Percentiles rank a stretch among this genome's conserved stretches.
These are phyloP conservation scores for Phyllosticta ampelicida DNA, from an alignment of 2,329 filamentous ascomycete species.

Conservation along the genomic window DNA sequence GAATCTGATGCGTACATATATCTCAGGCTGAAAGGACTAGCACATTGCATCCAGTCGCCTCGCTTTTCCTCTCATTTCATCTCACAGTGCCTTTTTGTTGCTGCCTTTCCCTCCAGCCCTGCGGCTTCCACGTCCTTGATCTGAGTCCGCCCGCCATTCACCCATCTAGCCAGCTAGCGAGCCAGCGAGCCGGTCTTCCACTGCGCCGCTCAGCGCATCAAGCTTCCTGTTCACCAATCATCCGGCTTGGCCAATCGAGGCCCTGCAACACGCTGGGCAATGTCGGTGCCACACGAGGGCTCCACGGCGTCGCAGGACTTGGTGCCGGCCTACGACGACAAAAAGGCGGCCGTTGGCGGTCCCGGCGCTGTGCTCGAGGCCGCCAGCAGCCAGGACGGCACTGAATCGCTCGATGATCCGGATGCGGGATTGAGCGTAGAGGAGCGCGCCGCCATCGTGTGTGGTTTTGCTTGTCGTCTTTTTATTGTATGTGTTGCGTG, in stretches of 20 bases:
- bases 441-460: conserved; percentile 51
- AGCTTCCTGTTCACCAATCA: neutral
- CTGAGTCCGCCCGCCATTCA: no score
- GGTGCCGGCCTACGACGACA: conserved; percentile 12
- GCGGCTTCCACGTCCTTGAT: neutral
- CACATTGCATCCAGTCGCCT: neutral
- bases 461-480: conserved; percentile 20
- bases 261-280: neutral
- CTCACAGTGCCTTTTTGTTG: no score
- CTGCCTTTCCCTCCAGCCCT: no score
- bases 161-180: neutral
- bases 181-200: neutral
- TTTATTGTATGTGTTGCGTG: neutral
- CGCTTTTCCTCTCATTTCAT: neutral
- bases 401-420: conserved; percentile 36
- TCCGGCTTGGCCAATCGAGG: neutral
- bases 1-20: neutral
- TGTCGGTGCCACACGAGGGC: neutral
- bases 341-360: conserved; percentile 12
- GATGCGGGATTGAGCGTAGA: conserved; percentile 55
- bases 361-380: conserved; percentile 9
- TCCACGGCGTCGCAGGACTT: neutral
- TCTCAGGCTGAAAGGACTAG: neutral
- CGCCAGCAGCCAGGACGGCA: conserved; percentile 2
- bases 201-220: neutral